Evolutionary conservation across 192 early-diverging fungal species (phyloP).

Genomic region (Backusella tuberculispora): DNA sequence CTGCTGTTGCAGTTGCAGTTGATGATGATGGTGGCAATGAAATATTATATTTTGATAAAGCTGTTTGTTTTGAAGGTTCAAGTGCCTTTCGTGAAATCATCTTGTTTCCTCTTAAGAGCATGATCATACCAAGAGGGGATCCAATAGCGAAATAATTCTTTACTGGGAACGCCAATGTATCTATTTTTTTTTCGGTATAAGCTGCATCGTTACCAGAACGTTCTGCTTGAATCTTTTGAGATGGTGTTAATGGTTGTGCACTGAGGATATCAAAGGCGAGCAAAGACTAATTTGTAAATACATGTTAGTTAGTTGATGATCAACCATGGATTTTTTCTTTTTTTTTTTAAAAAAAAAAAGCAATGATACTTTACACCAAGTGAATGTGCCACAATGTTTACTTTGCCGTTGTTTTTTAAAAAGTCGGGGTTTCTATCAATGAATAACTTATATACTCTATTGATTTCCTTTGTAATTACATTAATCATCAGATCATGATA

Average conservation of each 20-base stretch:
- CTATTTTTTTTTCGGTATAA: conserved; percentile 17
- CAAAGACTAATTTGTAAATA: conserved; percentile 46
- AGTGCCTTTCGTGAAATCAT: conserved; percentile 53
- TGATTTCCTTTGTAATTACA: conserved; percentile 74
- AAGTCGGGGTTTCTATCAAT: conserved; percentile 76
- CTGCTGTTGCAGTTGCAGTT: too few relatives aligned
- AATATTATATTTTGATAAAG: neutral
- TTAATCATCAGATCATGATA: conserved; percentile 82
- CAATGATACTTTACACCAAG: conserved; percentile 53
- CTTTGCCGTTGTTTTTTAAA: conserved; percentile 60
- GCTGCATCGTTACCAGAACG: neutral
- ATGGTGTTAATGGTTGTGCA: conserved; percentile 59
- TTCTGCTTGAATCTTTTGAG: neutral
- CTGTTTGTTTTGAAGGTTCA: neutral
- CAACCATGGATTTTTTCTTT: too few relatives aligned
- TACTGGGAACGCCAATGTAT: conserved; percentile 48
- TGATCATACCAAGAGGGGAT: conserved; percentile 80
- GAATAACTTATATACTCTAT: conserved; percentile 74
- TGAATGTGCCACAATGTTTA: conserved; percentile 80
- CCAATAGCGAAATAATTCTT: conserved; percentile 80
- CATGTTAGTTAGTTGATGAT: neutral
- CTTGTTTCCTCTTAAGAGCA: conserved; percentile 74
- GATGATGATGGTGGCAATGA: conserved; percentile 20
- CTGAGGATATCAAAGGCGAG: conserved; percentile 80
- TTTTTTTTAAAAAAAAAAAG: too few relatives aligned